These are phyloP conservation scores for Colletotrichum karsti DNA, from an alignment of 2,329 filamentous ascomycete genomes.

Conservation along the genomic window DNA sequence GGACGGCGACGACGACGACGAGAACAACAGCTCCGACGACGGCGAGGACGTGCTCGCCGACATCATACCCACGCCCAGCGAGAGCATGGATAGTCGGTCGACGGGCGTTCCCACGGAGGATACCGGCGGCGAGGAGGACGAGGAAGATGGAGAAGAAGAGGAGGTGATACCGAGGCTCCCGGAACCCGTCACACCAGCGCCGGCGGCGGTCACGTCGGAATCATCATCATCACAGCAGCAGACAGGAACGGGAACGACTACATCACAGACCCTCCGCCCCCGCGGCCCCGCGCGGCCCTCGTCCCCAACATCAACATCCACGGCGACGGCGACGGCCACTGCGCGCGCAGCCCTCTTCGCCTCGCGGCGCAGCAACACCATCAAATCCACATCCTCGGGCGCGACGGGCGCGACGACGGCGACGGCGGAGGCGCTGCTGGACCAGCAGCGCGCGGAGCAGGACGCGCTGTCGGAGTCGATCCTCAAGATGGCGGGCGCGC, in stretches of 20 bases:
- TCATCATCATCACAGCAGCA: neutral
- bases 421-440: conserved; percentile 75
- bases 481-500: conserved; percentile 78
- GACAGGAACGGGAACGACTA: neutral
- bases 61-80: conserved; percentile 63
- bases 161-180: conserved; percentile 13
- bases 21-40: conserved; percentile 59
- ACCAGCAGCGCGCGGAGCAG: conserved; percentile 82
- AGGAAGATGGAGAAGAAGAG: conserved; percentile 12
- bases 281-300: conserved; percentile 35
- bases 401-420: conserved; percentile 52
- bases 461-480: conserved; percentile 84
- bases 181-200: neutral
- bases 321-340: conserved; percentile 46
- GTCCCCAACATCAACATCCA: conserved; percentile 33
- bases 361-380: conserved; percentile 37
- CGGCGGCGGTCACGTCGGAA: neutral
- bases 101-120: conserved; percentile 32
- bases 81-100: conserved; percentile 53
- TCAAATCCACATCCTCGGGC: conserved; percentile 36
- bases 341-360: conserved; percentile 56
- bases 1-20: conserved; percentile 49
- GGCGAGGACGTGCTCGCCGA: conserved; percentile 66
- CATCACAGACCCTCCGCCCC: conserved; percentile 39
- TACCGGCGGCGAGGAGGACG: conserved; percentile 30